A percentile compares a stretch with the other conserved stretches of the same genome.
phyloP scores from a whole-genome alignment of 257 asterid genomes.

The Solanum acaule region DNA sequence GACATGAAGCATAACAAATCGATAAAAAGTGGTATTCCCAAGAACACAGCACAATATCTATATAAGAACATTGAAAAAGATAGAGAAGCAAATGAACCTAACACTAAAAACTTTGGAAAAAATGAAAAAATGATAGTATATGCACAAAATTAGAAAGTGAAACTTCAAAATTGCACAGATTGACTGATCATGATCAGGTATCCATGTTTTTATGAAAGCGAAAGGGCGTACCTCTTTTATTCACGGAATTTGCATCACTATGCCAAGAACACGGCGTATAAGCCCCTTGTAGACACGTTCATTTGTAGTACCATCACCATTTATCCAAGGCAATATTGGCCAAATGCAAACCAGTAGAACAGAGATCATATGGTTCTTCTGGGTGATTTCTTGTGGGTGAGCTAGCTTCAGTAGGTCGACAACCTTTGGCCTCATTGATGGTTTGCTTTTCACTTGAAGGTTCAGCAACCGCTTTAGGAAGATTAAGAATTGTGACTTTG shows the following conservation, averaged over 20 bases:
- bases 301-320: slow-evolving; percentile 81
- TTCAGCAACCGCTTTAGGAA: slow-evolving; percentile 36
- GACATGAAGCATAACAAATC: background rate
- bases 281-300: slow-evolving; percentile 78
- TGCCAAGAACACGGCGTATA: slow-evolving; percentile 61
- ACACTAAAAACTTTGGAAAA: background rate
- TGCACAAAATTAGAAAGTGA: background rate
- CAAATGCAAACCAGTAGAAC: slow-evolving; percentile 20
- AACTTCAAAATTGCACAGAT: background rate
- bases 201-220: background rate
- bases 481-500: slow-evolving; percentile 70
- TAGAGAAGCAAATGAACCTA: background rate
- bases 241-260: slow-evolving; percentile 91
- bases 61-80: background rate
- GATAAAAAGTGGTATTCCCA: background rate
- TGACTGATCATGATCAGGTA: background rate
- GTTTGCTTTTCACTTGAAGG: slow-evolving; percentile 24
- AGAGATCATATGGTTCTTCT: slow-evolving; percentile 15
- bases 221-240: slow-evolving; percentile 56
- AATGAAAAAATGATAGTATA: background rate
- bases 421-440: slow-evolving; percentile 12
- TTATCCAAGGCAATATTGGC: slow-evolving; percentile 80
- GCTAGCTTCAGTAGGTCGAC: slow-evolving; percentile 20
- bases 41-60: background rate
- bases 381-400: slow-evolving; percentile 13